Base-by-base conservation (phyloP, 2,329 filamentous ascomycete species). In the Cladosporium halotolerans region DNA sequence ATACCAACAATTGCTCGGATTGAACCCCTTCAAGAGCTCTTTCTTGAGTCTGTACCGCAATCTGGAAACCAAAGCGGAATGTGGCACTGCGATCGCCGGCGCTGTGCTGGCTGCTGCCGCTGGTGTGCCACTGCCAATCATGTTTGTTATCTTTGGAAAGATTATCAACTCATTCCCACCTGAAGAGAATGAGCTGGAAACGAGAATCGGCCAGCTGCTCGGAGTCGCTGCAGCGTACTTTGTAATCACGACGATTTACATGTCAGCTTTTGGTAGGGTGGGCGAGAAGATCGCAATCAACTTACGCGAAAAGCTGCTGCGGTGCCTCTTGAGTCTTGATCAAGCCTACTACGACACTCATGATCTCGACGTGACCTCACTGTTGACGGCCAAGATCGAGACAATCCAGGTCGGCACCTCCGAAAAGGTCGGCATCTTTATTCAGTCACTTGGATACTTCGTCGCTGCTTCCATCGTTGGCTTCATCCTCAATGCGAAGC, bases 131-230 rank as follows among this genome's bases (percentile, higher is more conserved):
- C 57, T 73, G 6, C 72, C 72, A 6, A 56, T 73, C 28, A 73
- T 74, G 46, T 70, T 69, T 4, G 66, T 72, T 44, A 72, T 77
- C 16, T 73, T 77, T 42, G 74, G 74, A 34, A 68, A 73, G 50
- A 73, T 78, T 52, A 77, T 78, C 64, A 74, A 76, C 56, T 65
- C 69, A 19, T 79, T 79, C 52, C 77, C 76, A 34, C 77, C 76
- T 1, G 58, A 66, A 32, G 70, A 75, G 58, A 64, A 73, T 50
- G 73, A 74, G 46, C 64, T 78, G 2, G 63, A 62, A 13, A 60
- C 60, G 3, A 62, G 72, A n/a, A 63, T 79, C 3, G 64, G 60
- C 7, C 68, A 76, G 56, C 69, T 78, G 7, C 68, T 76, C 53
- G 68, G 68, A 5, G 69, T 75, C 49, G 75, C 75, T 4, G 68